phyloP scores from a whole-genome alignment of 177 flowering plant genomes.

The Vitis hybrid region DNA sequence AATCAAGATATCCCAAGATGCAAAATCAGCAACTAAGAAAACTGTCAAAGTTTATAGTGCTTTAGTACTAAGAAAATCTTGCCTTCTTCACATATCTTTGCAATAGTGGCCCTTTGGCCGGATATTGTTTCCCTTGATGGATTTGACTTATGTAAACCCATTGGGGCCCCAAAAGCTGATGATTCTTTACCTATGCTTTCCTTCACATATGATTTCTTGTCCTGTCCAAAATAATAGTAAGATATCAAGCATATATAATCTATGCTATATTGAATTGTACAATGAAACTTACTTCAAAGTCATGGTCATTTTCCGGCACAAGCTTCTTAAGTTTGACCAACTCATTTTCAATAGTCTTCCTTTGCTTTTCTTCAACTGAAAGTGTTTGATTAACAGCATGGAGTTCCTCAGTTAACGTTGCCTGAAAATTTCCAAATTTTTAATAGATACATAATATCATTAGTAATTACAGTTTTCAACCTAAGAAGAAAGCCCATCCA shows the following conservation, averaged over 20 bases:
- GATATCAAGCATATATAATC: neutral
- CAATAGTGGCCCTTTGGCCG: slow-evolving; percentile 62
- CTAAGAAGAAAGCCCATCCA: neutral
- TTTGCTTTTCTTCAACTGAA: slow-evolving; percentile 56
- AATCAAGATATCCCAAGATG: slow-evolving; percentile 15
- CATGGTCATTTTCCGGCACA: slow-evolving; percentile 47
- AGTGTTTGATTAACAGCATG: slow-evolving; percentile 37
- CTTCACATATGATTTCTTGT: slow-evolving; percentile 38
- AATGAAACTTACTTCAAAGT: slow-evolving; percentile 46
- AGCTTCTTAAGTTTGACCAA: slow-evolving; percentile 46
- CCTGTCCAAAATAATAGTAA: slow-evolving; percentile 37
- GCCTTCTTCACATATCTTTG: slow-evolving; percentile 91
- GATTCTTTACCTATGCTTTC: slow-evolving; percentile 39
- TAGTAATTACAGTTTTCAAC: neutral
- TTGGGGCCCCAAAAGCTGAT: slow-evolving; percentile 27
- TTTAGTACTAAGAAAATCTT: slow-evolving; percentile 19
- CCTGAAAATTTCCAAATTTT: slow-evolving; percentile 31
- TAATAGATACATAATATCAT: neutral
- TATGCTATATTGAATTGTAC: neutral
- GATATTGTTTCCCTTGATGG: slow-evolving; percentile 42
- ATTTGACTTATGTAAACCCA: slow-evolving; percentile 32
- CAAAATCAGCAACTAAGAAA: neutral
- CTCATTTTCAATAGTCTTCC: slow-evolving; percentile 63
- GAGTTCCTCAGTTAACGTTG: slow-evolving; percentile 47
- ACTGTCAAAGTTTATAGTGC: neutral